Evolutionary conservation across 352 stramenopile genomes (phyloP).

Genomic region (Peronospora tabacina): DNA sequence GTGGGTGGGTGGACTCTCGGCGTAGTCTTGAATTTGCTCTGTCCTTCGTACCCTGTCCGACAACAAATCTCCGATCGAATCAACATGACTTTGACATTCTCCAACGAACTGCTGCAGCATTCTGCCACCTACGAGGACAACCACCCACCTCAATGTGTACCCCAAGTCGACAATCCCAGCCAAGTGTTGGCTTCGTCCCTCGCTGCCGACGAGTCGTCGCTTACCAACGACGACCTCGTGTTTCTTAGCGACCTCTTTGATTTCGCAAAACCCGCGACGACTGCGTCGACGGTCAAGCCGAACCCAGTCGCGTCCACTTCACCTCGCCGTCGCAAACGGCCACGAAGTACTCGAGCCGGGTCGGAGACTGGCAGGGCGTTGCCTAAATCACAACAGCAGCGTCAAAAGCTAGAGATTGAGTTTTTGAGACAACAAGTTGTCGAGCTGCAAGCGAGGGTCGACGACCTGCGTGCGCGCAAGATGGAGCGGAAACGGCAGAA

Average conservation of each 20-base stretch:
- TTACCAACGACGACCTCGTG: conserved; percentile 24
- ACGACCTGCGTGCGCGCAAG: conserved; percentile 20
- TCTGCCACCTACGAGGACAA: conserved; percentile 6
- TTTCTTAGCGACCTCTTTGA: conserved; percentile 27
- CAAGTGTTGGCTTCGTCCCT: conserved; percentile 11
- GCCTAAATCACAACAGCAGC: conserved; percentile 30
- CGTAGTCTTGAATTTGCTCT: conserved; percentile 20
- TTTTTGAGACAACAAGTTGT: conserved; percentile 24
- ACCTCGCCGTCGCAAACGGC: conserved; percentile 15
- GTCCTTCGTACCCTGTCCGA: not conserved
- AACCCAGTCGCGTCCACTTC: conserved; percentile 1
- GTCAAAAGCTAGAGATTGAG: conserved; percentile 32
- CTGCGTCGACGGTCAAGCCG: not conserved
- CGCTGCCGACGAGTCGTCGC: conserved; percentile 19
- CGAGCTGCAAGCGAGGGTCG: conserved; percentile 23
- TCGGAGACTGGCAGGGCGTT: not conserved
- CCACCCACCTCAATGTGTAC: not conserved
- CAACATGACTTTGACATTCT: conserved; percentile 12
- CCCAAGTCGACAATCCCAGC: conserved; percentile 2
- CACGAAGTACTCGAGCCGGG: not conserved
- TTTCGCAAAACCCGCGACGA: conserved; percentile 3
- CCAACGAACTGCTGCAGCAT: conserved; percentile 14
- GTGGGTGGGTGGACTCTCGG: too few relatives aligned
- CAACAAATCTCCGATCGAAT: not conserved
- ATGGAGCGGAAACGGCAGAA: conserved; percentile 12